These are phyloP conservation scores for Jacaranda copaia DNA, from an alignment of 257 asterid species.

Conservation along the genomic window DNA sequence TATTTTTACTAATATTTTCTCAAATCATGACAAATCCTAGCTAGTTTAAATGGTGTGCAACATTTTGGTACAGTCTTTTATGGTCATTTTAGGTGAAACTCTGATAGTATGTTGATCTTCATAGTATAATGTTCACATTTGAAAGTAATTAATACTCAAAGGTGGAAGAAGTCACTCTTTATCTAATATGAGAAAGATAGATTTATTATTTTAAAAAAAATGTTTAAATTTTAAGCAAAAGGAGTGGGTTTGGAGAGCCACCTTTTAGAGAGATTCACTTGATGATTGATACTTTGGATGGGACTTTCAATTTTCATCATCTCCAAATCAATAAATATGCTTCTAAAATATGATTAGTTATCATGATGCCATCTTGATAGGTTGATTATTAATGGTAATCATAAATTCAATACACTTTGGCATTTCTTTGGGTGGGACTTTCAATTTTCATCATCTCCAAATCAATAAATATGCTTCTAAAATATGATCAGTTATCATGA, in stretches of 20 bases:
- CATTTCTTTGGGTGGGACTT: not conserved
- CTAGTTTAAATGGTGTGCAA: not conserved
- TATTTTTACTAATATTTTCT: constrained; percentile 16
- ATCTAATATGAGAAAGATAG: not conserved
- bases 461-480: not conserved
- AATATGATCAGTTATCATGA: not conserved
- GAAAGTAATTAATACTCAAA: not conserved
- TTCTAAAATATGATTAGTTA: constrained; percentile 15
- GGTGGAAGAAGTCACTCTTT: not conserved
- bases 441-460: not conserved
- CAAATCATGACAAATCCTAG: not conserved
- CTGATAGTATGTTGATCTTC: not conserved
- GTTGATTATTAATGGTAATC: constrained; percentile 16
- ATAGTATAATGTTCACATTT: not conserved
- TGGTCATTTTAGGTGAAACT: not conserved
- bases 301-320: not conserved
- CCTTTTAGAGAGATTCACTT: not conserved
- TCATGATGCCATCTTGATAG: not conserved
- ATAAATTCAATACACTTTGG: not conserved
- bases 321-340: not conserved
- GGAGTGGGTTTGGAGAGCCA: not conserved
- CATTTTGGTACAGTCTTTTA: not conserved
- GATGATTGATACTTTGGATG: not conserved
- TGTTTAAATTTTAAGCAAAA: not conserved
- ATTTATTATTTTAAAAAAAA: too few species aligned